A percentile compares a stretch with the other conserved stretches of the same genome.
These are phyloP conservation scores for Sporothrix brunneoviolacea DNA, from an alignment of 2,329 filamentous ascomycete genomes.

Conservation along the genomic window DNA sequence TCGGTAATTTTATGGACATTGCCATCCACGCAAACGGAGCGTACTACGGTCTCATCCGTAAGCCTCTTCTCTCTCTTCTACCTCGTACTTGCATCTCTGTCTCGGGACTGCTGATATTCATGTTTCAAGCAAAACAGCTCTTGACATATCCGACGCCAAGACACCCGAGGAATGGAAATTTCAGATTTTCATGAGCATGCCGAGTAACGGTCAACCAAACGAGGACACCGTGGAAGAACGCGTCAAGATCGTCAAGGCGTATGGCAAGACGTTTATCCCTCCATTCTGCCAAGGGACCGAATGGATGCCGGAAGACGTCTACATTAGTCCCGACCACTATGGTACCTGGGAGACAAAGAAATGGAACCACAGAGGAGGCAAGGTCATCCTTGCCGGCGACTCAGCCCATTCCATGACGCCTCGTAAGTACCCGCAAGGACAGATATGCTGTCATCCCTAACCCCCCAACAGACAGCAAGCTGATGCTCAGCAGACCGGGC, in stretches of 20 bases:
- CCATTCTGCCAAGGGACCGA: constrained; percentile 3
- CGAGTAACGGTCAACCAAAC: neutral
- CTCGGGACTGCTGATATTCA: neutral
- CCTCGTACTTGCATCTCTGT: neutral
- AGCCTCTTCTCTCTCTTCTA: neutral
- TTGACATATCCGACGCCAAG: constrained; percentile 5
- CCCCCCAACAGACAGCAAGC: neutral
- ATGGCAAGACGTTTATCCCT: constrained; percentile 2
- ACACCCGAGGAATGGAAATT: constrained; percentile 7
- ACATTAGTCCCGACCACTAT: constrained; percentile 8
- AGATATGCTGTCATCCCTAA: too few relatives aligned
- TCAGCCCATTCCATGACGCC: constrained; percentile 8
- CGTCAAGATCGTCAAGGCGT: constrained; percentile 1
- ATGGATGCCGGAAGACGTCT: constrained; percentile 2
- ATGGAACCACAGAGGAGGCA: constrained; percentile 7
- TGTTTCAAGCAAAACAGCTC: neutral
- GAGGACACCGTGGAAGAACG: neutral
- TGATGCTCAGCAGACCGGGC: constrained; percentile 1
- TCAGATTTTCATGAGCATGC: constrained; percentile 10
- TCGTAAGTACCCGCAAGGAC: constrained; percentile 2
- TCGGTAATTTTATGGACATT: constrained; percentile 10
- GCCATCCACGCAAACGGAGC: constrained; percentile 2
- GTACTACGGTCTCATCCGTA: constrained; percentile 7
- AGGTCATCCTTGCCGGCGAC: constrained; percentile 5
- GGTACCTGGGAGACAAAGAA: constrained; percentile 5